Conservation (phyloP, 495 filamentous ascomycete species). For the Glutinoglossum americanum region DNA sequence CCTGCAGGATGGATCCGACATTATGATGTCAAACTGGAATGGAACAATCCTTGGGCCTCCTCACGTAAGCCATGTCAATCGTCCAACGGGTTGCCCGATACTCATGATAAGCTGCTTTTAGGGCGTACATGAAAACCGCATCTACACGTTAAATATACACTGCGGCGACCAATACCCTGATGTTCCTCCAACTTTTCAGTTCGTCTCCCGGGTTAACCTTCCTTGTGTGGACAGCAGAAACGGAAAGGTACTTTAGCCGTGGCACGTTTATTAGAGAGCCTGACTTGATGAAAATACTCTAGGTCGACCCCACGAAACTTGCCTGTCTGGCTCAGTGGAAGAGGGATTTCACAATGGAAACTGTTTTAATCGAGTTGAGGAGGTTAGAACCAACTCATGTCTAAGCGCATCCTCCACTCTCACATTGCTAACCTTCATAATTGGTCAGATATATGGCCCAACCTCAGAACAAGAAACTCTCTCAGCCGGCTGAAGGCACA, state of each 20-base stretch:
- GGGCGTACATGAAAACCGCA: slow-evolving; percentile 94
- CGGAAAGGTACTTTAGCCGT: slow-evolving; percentile 35
- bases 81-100: background rate
- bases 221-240: slow-evolving; percentile 66
- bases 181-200: slow-evolving; percentile 67
- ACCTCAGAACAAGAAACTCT: slow-evolving; percentile 78
- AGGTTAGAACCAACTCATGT: slow-evolving; percentile 23
- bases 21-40: slow-evolving; percentile 97
- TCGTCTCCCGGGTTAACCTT: slow-evolving; percentile 83
- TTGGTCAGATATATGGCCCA: slow-evolving; percentile 72
- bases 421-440: slow-evolving; percentile 1
- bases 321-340: slow-evolving; percentile 75
- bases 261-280: background rate
- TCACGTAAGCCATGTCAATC: slow-evolving; percentile 37
- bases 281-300: background rate
- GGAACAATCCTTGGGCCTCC: slow-evolving; percentile 92
- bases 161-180: slow-evolving; percentile 83
- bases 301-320: slow-evolving; percentile 72
- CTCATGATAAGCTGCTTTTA: slow-evolving; percentile 14
- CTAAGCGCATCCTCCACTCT: slow-evolving; percentile 6
- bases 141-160: slow-evolving; percentile 95
- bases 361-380: slow-evolving; percentile 72
- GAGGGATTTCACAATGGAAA: slow-evolving; percentile 80
- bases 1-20: slow-evolving; percentile 80
- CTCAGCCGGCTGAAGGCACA: slow-evolving; percentile 77